These are phyloP conservation scores for Aureobasidium sp. DNA, from an alignment of 2,329 filamentous ascomycete species.

Conservation along the genomic window DNA sequence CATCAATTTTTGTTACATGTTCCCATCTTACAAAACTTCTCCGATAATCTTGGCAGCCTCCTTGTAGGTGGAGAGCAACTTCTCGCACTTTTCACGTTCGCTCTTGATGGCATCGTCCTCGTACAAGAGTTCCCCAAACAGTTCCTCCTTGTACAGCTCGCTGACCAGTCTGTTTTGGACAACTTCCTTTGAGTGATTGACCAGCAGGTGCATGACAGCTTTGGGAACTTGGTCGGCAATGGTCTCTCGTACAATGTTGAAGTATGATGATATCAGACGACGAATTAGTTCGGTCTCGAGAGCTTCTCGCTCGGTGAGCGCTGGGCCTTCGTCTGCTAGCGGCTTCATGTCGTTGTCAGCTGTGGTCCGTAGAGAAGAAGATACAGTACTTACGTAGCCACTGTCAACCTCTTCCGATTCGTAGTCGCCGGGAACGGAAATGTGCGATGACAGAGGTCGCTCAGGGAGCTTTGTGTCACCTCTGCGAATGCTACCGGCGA, in stretches of 20 bases:
- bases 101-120: conserved; percentile 97
- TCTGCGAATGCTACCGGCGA: conserved; percentile 73
- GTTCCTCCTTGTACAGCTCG: conserved; percentile 83
- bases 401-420: conserved; percentile 39
- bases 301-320: conserved; percentile 88
- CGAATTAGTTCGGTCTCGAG: conserved; percentile 97
- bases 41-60: conserved; percentile 98
- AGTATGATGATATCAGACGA: conserved; percentile 94
- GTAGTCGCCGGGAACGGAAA: conserved; percentile 29
- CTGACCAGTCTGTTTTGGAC: conserved; percentile 96
- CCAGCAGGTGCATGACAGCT: conserved; percentile 95
- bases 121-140: conserved; percentile 90
- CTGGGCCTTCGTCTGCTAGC: conserved; percentile 60
- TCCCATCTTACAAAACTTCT: conserved; percentile 67
- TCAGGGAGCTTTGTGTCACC: conserved; percentile 51
- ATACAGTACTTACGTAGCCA: conserved; percentile 49
- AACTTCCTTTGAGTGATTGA: conserved; percentile 97
- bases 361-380: not conserved
- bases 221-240: conserved; percentile 98
- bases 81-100: conserved; percentile 97
- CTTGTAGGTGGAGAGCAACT: conserved; percentile 87
- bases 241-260: conserved; percentile 98
- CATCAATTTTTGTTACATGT: not conserved
- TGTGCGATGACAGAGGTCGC: conserved; percentile 27
- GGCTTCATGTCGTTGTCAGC: conserved; percentile 31